phyloP scores from a whole-genome alignment of 2,329 filamentous ascomycete species.

The Samsoniella hepiali region DNA sequence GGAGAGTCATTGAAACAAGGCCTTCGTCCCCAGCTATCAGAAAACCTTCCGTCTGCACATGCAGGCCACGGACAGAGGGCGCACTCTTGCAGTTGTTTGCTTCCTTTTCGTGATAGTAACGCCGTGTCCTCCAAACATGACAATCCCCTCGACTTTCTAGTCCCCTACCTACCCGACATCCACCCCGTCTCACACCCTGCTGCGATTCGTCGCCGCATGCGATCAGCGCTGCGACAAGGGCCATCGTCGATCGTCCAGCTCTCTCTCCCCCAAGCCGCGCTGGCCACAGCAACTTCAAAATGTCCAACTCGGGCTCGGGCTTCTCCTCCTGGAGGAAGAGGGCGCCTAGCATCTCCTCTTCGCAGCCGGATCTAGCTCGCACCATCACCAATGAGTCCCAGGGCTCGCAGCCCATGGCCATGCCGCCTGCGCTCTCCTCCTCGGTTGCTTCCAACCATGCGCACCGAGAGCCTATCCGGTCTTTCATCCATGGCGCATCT shows the following conservation, averaged over 20 bases:
- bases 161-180: neutral
- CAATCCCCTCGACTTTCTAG: neutral
- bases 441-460: conserved; percentile 34
- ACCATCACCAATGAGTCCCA: conserved; percentile 21
- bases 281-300: conserved; percentile 24
- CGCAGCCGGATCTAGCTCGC: conserved; percentile 30
- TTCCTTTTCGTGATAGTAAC: neutral
- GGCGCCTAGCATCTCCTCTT: conserved; percentile 35
- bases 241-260: neutral
- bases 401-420: conserved; percentile 22
- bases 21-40: neutral
- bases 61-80: neutral
- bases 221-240: neutral
- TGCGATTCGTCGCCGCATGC: neutral
- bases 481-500: conserved; percentile 65
- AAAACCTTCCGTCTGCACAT: conserved; percentile 15
- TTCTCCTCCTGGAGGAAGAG: conserved; percentile 50
- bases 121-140: neutral
- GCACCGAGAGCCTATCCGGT: conserved; percentile 65
- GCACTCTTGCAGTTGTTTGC: neutral
- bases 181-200: neutral
- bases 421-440: conserved; percentile 36
- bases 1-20: conserved; percentile 5
- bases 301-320: conserved; percentile 46
- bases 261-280: neutral